A percentile compares a stretch with the other conserved stretches of the same genome.
Conservation (phyloP, 2,329 filamentous ascomycete genomes). For the Cordyceps fumosorosea region DNA sequence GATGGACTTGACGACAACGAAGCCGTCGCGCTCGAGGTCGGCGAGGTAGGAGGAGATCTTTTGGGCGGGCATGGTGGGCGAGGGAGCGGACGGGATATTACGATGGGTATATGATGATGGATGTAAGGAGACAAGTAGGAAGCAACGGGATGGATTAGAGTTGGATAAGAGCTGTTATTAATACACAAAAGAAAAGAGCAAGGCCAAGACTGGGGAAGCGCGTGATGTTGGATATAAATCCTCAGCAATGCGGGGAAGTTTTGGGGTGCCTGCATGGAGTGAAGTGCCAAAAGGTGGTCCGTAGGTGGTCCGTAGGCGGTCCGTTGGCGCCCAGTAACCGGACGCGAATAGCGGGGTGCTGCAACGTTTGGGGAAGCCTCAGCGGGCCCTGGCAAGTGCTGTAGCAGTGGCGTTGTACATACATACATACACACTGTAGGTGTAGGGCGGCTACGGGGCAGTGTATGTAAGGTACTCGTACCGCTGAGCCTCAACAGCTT, state of each 20-base stretch:
- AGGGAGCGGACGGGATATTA: not conserved
- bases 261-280: no score
- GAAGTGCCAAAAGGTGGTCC: no score
- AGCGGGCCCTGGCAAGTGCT: not conserved
- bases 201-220: conserved; percentile 6
- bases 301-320: not conserved
- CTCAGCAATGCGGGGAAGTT: conserved; percentile 1
- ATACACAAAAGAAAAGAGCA: not conserved
- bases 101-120: not conserved
- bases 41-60: conserved; percentile 23
- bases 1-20: conserved; percentile 63
- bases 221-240: conserved; percentile 6
- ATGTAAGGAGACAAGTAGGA: not conserved
- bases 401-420: not conserved
- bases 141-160: no score
- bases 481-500: no score
- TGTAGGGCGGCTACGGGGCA: no score
- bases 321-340: not conserved
- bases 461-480: no score
- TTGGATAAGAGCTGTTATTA: not conserved
- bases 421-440: no score
- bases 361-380: conserved; percentile 7
- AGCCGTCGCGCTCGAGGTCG: conserved; percentile 64
- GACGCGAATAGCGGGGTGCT: conserved; percentile 4
- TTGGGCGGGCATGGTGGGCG: conserved; percentile 16